Base-by-base conservation (phyloP, 2,329 filamentous ascomycete genomes). In the Aspergillus pseudoviridinutans region DNA sequence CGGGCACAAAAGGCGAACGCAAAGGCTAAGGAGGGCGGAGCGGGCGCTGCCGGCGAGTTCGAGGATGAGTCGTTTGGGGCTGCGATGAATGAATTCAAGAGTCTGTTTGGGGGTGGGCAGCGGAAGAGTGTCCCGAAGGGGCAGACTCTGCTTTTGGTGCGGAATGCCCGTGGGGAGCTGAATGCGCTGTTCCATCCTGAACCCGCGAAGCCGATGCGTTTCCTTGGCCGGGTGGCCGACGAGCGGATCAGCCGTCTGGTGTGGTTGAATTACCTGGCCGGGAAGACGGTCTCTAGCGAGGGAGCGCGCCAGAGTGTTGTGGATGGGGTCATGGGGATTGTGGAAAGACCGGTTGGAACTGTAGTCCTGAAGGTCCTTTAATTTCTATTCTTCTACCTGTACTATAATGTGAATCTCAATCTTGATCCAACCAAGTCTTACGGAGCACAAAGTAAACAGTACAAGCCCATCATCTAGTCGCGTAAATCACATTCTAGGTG, bases 211-310 rank as follows among this genome's bases (percentile, higher is more conserved):
- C 70, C 75, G 38, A 70, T 81, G 74, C 80, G 78, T 72, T 82
- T 73, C 71, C 72, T 97, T 64, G 94, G 94, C 1, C 78, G 81
- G 0, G 86, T 97, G 1, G 67, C 74, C 0, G 94, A 97, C 69
- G 90, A 94, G 78, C 81, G 93, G 54, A 80, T 99, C 12, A 88
- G 89, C 56, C 84, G 90, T 57, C 77, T 93, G 58, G 78, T 97
- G 24, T 97, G 93, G 93, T 76, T 97, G 70, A 89, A 92, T 64
- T 99, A 96, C 75, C 79, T 99, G 32, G 91, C 86, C 4, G 94
- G 94, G 0, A 89, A 85, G 72, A 91, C 87, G 67, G 92, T 97
- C 9, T 92, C 92, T 29, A 95, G 91, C 61, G 91, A 96, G 73
- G 80, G 83, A 2, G 90, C 92, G 17, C 83, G 93, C 64, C 81